These are phyloP conservation scores for Uronychia binucleata DNA, from an alignment of 73 alveolate genomes.

Conservation along the genomic window DNA sequence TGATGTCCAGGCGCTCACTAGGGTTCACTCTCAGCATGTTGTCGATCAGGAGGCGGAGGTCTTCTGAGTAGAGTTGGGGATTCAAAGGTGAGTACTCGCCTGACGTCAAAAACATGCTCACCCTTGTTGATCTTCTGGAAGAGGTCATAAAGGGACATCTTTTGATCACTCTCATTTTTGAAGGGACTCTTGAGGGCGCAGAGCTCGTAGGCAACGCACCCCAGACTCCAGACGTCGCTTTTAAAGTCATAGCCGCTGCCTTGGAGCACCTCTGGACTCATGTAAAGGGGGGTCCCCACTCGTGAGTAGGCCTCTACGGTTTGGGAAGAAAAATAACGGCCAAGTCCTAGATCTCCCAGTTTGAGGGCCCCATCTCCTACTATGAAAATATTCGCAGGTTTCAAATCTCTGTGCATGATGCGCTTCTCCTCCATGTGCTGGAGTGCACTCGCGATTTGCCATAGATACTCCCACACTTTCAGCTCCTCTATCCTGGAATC, in stretches of 20 bases:
- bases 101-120: neutral
- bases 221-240: conserved; percentile 95
- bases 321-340: conserved; percentile 82
- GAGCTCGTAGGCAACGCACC: conserved; percentile 91
- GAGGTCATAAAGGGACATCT: conserved; percentile 63
- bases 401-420: conserved; percentile 96
- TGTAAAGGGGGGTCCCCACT: conserved; percentile 98
- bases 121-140: conserved; percentile 68
- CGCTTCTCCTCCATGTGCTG: conserved; percentile 97
- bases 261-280: conserved; percentile 94
- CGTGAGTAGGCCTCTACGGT: conserved; percentile 94
- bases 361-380: conserved; percentile 84
- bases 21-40: conserved; percentile 89
- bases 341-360: conserved; percentile 96
- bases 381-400: conserved; percentile 98
- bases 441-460: conserved; percentile 78
- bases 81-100: conserved; percentile 78
- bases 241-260: conserved; percentile 97
- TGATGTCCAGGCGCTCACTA: conserved; percentile 72
- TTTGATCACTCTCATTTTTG: conserved; percentile 51
- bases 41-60: conserved; percentile 65
- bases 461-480: conserved; percentile 63
- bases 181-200: conserved; percentile 65
- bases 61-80: conserved; percentile 56
- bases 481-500: conserved; percentile 84